Evolutionary conservation across 768 basidiomycete species (phyloP).

Genomic region (Lyophyllum shimeji): DNA sequence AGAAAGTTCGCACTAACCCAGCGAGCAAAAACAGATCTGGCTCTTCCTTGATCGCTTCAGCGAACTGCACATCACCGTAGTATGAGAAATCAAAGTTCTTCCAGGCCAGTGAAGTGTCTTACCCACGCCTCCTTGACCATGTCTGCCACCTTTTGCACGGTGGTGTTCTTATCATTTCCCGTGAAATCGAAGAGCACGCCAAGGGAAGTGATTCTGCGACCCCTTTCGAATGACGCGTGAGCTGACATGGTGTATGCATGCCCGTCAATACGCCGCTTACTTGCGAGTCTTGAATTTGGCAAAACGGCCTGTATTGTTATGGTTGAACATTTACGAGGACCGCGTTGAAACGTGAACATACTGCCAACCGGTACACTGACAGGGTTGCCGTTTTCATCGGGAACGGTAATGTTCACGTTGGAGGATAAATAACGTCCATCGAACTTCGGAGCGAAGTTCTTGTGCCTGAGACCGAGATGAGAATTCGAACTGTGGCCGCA

Average conservation of each 20-base stretch:
- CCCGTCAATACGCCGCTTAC: slow-evolving; percentile 35
- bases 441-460: slow-evolving; percentile 62
- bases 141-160: slow-evolving; percentile 67
- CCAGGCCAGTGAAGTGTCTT: slow-evolving; percentile 9
- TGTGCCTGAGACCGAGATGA: slow-evolving; percentile 38
- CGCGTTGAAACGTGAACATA: slow-evolving; percentile 12
- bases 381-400: slow-evolving; percentile 36
- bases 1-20: slow-evolving; percentile 40
- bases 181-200: slow-evolving; percentile 81
- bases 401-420: slow-evolving; percentile 79
- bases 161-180: slow-evolving; percentile 68
- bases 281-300: slow-evolving; percentile 72
- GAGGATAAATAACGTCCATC: slow-evolving; percentile 78
- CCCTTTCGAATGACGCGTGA: slow-evolving; percentile 32
- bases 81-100: not conserved
- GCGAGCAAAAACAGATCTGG: slow-evolving; percentile 82
- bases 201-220: slow-evolving; percentile 73
- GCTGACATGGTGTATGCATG: not conserved
- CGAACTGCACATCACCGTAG: slow-evolving; percentile 48
- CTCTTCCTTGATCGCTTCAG: slow-evolving; percentile 72
- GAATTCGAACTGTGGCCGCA: not conserved
- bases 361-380: slow-evolving; percentile 39
- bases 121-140: slow-evolving; percentile 86
- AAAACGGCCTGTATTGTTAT: slow-evolving; percentile 44
- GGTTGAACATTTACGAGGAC: not conserved